Base-by-base conservation (phyloP, 495 filamentous ascomycete genomes). In the Halenospora varia region DNA sequence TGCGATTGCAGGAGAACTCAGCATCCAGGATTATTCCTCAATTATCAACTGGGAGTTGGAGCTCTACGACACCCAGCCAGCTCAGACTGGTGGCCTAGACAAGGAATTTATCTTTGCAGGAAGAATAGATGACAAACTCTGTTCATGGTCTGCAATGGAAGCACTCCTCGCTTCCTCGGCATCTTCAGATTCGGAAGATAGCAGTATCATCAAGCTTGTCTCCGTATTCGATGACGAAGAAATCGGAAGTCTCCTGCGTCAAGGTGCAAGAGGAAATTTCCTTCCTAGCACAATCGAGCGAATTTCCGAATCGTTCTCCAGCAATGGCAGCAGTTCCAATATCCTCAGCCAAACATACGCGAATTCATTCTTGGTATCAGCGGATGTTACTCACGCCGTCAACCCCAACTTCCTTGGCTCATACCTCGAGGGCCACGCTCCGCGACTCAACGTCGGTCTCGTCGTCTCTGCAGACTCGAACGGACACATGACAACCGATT, bases 11-110 rank as follows among this genome's bases (percentile, higher is more conserved):
- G 74, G 74, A 3, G 81, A 94, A 65, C 80, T 97, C 25, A 78
- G 77, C 3, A 83, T 96, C 60, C 73, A 76, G 11, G 83, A 91
- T 65, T 77, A 77, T 72, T 73, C 73, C 70, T 82, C 75, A 52
- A 96, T 98, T 57, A 73, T 97, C 23, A 93, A 90, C 71, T 98
- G 94, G 94, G 94, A 98, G 65, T 82, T 97, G n/a, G 94, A 98
- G 70, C 86, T 98, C 26, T 98, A 85, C 67, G 94, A 98, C 71
- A 86, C 80, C 8, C 91, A 96, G 67, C 90, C 92, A 8, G 93
- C 90, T 15, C 81, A 84, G 25, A 75, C 92, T 20, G 90, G 91
- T 59, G 94, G 94, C 11, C 66, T 98, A 41, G 89, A 94, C 63
- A 91, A 90, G 68, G 94, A 97, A 62, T 84, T 98, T 73, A 93